Base-by-base conservation (phyloP, 2,329 filamentous ascomycete genomes). In the Pestalotiopsis sp. region DNA sequence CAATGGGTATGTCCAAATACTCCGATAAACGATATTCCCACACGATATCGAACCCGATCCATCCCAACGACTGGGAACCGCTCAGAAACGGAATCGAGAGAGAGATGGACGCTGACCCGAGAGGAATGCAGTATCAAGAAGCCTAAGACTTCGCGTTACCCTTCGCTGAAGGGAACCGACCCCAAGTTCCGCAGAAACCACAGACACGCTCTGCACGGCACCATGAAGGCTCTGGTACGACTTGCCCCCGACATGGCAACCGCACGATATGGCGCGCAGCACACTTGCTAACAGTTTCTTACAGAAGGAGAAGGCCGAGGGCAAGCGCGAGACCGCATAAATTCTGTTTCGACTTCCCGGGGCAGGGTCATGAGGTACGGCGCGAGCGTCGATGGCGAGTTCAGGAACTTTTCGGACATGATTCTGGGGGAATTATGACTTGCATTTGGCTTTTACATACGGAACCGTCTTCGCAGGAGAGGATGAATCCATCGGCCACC, bases 181-280 rank as follows among this genome's bases (percentile, higher is more conserved):
- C 95, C 96, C 83, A 99, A 99, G 92, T 99, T 99, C 91, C 92
- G 96, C 86, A 92, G 96, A 87, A 99, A 99, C 91, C 96, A 99
- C 90, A 94, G 94, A 89, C 95, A 99, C 91, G 96, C 96, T 85
- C 94, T 98, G 75, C 96, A 98, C 90, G 96, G 96, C 85, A 99
- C 95, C 83, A 94, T 93, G 90, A 97, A 93, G 89, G 96, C 96
- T 83, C 87, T 99, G 89, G 95, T 98, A 91, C 81, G 93, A 39
- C 27, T 38, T 4, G 6, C 41, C 23, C 27, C 59, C 20, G 17
- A n/a, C 6, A 17, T 14, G 20, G 31, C 52, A 31, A 45, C 12
- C 31, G 7, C 39, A 45, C 11, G 9, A 6, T 25, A 5, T 27
- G 12, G 31, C 25, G 27, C 14, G 9, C 17, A 49, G 5, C 25